phyloP scores from a whole-genome alignment of 2,329 filamentous ascomycete genomes.

The Aspergillus quadrilineatus region DNA sequence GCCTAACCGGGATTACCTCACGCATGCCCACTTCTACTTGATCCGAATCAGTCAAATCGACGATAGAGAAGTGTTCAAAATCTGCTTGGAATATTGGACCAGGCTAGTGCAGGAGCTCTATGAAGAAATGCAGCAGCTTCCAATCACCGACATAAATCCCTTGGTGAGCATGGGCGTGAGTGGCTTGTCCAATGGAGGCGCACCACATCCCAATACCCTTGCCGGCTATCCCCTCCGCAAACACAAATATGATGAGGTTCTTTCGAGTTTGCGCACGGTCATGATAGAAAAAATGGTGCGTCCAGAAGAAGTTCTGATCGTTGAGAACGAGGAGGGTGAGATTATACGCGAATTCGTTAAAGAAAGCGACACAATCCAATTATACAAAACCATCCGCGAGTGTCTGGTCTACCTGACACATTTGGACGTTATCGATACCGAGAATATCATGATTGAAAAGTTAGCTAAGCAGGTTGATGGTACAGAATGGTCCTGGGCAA shows the following conservation, averaged over 20 bases:
- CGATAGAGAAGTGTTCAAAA: constrained; percentile 99
- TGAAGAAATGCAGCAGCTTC: constrained; percentile 96
- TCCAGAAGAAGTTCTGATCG: constrained; percentile 94
- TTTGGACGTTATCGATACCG: constrained; percentile 93
- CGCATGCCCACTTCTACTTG: constrained; percentile 95
- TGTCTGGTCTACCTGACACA: constrained; percentile 97
- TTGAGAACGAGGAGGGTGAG: constrained; percentile 99
- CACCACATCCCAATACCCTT: constrained; percentile 79
- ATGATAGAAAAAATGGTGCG: constrained; percentile 99
- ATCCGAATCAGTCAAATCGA: constrained; percentile 99
- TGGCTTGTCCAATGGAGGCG: constrained; percentile 73
- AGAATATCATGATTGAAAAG: constrained; percentile 99
- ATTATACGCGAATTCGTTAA: constrained; percentile 99
- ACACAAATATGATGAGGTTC: constrained; percentile 93
- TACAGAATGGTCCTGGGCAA: constrained; percentile 97
- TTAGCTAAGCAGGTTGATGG: constrained; percentile 92
- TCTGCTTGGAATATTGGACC: constrained; percentile 98
- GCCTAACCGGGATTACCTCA: constrained; percentile 90
- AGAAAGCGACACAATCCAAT: constrained; percentile 96
- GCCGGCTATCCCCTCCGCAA: constrained; percentile 91
- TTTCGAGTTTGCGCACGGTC: constrained; percentile 90
- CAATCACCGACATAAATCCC: constrained; percentile 89
- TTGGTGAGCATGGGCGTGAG: constrained; percentile 74
- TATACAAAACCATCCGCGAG: constrained; percentile 98
- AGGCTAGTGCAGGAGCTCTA: constrained; percentile 97